Conservation (phyloP, 805 yeast species). For the Candida boleticola region DNA sequence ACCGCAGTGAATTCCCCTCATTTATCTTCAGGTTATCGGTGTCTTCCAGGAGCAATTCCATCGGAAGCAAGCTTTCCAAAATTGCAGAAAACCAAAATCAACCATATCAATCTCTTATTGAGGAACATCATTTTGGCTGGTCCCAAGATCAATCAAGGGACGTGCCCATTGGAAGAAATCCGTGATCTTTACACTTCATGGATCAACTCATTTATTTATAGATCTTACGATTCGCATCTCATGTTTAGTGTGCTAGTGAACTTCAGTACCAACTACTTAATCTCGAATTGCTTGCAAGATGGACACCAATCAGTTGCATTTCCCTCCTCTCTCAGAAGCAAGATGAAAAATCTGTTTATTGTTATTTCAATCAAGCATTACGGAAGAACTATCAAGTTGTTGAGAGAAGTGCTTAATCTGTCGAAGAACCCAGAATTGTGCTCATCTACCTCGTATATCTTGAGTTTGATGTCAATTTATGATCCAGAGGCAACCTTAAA, state of each 20-base stretch:
- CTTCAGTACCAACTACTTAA: conserved; percentile 37
- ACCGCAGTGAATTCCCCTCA: not conserved
- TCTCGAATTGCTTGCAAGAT: conserved; percentile 26
- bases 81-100: not conserved
- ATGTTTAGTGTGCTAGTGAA: conserved; percentile 38
- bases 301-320: conserved; percentile 6
- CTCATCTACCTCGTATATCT: conserved; percentile 34
- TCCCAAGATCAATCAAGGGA: conserved; percentile 21
- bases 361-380: conserved; percentile 35
- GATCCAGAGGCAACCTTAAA: conserved; percentile 41
- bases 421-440: conserved; percentile 29
- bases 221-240: conserved; percentile 19
- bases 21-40: not conserved
- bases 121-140: conserved; percentile 5
- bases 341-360: conserved; percentile 24
- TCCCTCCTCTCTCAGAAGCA: conserved; percentile 12
- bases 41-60: not conserved
- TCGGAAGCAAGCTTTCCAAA: not conserved
- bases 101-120: not conserved
- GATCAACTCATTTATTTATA: conserved; percentile 30
- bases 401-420: conserved; percentile 25
- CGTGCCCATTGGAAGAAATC: conserved; percentile 24
- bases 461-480: conserved; percentile 40
- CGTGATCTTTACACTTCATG: conserved; percentile 30
- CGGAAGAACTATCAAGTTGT: conserved; percentile 33